Evolutionary conservation across 2,329 filamentous ascomycete species (phyloP).

Genomic region (Tolypocladium tundrense): DNA sequence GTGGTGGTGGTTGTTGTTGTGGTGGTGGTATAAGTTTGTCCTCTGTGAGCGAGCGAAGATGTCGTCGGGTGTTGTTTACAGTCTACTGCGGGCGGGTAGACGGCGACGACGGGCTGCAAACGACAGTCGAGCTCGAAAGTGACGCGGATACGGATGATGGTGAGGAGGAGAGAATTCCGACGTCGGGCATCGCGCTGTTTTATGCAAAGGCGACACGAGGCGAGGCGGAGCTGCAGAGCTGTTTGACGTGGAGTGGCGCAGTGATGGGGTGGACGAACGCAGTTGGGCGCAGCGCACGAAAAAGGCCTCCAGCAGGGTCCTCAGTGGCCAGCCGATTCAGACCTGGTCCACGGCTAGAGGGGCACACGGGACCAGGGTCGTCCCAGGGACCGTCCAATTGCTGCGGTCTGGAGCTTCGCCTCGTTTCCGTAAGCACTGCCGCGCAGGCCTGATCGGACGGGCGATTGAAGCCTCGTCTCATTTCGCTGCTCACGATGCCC

Average conservation of each 20-base stretch:
- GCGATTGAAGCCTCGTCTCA: background rate
- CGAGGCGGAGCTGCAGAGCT: background rate
- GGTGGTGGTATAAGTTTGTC: background rate
- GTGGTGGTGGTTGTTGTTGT: no score
- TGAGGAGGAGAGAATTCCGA: background rate
- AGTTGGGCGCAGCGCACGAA: background rate
- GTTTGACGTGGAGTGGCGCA: slow-evolving; percentile 5
- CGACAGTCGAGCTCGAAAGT: background rate
- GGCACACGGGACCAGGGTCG: background rate
- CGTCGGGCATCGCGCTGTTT: background rate
- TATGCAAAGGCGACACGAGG: background rate
- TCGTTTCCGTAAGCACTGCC: background rate
- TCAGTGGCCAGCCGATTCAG: background rate
- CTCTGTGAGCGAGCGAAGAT: background rate
- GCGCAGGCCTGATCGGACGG: background rate
- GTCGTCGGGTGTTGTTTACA: background rate
- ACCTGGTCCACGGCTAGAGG: background rate
- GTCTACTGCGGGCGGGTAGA: background rate
- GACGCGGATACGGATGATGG: background rate
- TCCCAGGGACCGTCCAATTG: background rate
- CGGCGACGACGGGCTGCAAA: background rate
- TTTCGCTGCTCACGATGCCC: background rate
- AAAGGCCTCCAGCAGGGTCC: background rate
- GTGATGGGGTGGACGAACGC: background rate
- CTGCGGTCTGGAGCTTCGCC: background rate